Evolutionary conservation across 2,329 filamentous ascomycete genomes (phyloP).

Genomic region (Aspergillus sp.): DNA sequence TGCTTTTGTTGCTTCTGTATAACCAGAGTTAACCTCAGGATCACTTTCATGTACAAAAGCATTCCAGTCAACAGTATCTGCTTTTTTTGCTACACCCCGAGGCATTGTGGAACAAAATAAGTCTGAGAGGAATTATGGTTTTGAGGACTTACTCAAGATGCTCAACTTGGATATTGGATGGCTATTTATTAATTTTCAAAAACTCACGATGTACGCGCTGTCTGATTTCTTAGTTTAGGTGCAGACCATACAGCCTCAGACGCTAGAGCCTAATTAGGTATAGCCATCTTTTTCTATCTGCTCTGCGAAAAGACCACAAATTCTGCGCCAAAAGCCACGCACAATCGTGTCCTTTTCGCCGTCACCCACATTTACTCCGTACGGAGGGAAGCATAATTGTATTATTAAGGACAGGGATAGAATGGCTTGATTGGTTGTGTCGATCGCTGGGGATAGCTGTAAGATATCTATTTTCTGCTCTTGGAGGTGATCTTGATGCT

Average conservation of each 20-base stretch:
- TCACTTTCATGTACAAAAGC: slow-evolving; percentile 7
- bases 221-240: background rate
- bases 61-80: slow-evolving; percentile 6
- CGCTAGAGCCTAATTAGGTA: background rate
- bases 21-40: slow-evolving; percentile 1
- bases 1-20: slow-evolving; percentile 1
- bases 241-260: background rate
- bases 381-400: no score
- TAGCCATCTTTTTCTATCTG: background rate
- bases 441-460: no score
- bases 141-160: no score
- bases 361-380: background rate
- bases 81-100: background rate
- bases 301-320: slow-evolving; percentile 3
- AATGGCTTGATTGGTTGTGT: no score
- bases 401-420: no score
- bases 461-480: no score
- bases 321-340: slow-evolving; percentile 1
- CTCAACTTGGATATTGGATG: no score
- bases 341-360: background rate
- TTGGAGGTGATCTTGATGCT: no score
- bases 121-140: no score
- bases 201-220: no score
- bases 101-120: no score
- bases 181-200: no score